A percentile compares a stretch with the other conserved stretches of the same genome.
Conservation (phyloP, 306 rosid genomes). For the Pterocarpus macrocarpus region DNA sequence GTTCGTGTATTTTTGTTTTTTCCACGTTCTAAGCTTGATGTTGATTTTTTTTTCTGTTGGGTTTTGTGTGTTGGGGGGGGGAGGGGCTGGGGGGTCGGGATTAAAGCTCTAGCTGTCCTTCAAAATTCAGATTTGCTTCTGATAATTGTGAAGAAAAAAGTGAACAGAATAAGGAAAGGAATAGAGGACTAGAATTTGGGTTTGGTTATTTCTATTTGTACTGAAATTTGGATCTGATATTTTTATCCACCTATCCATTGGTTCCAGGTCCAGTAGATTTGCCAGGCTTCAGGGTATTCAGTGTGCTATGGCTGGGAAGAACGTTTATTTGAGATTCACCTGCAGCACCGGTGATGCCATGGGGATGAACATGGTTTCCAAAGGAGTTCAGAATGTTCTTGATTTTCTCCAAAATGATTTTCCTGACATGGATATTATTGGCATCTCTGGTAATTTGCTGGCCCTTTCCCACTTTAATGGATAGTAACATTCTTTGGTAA, state of each 20-base stretch:
- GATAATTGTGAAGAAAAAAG: neutral
- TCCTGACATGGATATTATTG: slow-evolving; percentile 85
- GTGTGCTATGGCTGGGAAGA: slow-evolving; percentile 76
- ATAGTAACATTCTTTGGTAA: slow-evolving; percentile 10
- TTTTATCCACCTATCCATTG: neutral
- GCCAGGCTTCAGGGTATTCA: slow-evolving; percentile 69
- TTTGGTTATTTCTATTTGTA: slow-evolving; percentile 3
- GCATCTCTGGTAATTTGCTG: slow-evolving; percentile 70
- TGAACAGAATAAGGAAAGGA: neutral
- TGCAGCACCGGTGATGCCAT: slow-evolving; percentile 90
- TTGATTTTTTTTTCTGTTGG: neutral
- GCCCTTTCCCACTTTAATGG: slow-evolving; percentile 22
- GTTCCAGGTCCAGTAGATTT: slow-evolving; percentile 76
- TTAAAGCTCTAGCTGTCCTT: neutral
- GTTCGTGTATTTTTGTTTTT: neutral
- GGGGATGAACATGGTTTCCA: slow-evolving; percentile 94
- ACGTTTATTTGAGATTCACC: slow-evolving; percentile 66
- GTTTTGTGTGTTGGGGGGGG: neutral
- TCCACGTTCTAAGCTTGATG: slow-evolving; percentile 17
- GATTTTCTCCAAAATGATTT: slow-evolving; percentile 76
- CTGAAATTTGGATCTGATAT: slow-evolving; percentile 22
- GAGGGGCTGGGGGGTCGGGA: neutral
- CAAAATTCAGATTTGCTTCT: slow-evolving; percentile 1
- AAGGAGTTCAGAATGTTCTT: slow-evolving; percentile 83
- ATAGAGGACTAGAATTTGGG: slow-evolving; percentile 16